A percentile compares a stretch with the other conserved stretches of the same genome.
Conservation (phyloP, 1,284 basidiomycete species). For the Acaromyces ingoldii region DNA sequence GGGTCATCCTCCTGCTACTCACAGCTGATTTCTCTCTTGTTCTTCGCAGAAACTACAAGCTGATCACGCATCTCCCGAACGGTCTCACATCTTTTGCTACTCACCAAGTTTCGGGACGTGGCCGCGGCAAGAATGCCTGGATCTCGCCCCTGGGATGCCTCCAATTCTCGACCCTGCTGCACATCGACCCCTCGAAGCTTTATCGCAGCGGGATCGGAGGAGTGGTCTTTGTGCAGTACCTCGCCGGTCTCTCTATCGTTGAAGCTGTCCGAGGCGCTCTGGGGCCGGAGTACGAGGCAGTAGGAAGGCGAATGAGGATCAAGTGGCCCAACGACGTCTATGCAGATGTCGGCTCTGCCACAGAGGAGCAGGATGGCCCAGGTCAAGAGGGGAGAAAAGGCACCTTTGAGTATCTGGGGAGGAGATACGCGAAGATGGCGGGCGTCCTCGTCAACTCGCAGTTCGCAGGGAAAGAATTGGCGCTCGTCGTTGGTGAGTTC, state of each 20-base stretch:
- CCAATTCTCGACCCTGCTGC: conserved; percentile 75
- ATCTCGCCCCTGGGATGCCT: conserved; percentile 86
- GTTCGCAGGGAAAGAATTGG: conserved; percentile 66
- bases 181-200: conserved; percentile 56
- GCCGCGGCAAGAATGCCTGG: conserved; percentile 85
- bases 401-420: conserved; percentile 46
- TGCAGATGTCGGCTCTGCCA: conserved; percentile 58
- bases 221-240: conserved; percentile 85
- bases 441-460: conserved; percentile 88
- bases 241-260: conserved; percentile 82
- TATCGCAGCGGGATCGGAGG: not conserved
- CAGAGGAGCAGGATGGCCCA: conserved; percentile 41
- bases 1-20: not conserved
- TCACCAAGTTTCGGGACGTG: conserved; percentile 80
- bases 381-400: conserved; percentile 52
- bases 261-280: conserved; percentile 64
- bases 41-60: conserved; percentile 65
- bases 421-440: conserved; percentile 41
- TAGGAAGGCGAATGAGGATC: conserved; percentile 61
- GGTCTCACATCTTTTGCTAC: conserved; percentile 79
- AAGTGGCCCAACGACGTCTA: conserved; percentile 99
- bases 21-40: too few species aligned
- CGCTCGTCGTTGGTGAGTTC: conserved; percentile 62
- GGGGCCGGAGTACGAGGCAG: conserved; percentile 54
- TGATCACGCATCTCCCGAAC: conserved; percentile 67